Evolutionary conservation across 805 yeast species (phyloP), one percentile per base, ranked within the genome.

Genomic region (Komagataella pseudopastoris): DNA sequence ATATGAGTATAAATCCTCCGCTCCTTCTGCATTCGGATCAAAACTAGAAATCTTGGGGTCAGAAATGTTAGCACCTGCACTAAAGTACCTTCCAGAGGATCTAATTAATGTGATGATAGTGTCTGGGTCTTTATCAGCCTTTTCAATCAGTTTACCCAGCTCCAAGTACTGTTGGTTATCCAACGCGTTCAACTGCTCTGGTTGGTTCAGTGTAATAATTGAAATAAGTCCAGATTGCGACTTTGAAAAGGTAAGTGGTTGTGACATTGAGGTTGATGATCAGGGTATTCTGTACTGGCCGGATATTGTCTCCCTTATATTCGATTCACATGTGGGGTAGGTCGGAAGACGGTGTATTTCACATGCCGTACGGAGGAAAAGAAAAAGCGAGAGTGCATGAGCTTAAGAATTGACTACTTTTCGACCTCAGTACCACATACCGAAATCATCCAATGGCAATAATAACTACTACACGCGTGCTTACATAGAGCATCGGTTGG

Each of bases 61-160:
- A 2, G 53, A 17, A 43, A 85, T 77, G 61, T 88, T 82, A 18
- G 96, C 96, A 23, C 96, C 96, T 6, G 95, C 85, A 23, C 88
- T 80, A 64, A 88, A 88, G 63, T 76, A 85, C 52, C 83, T 71
- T 0, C 96, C 96, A 0, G 84, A 71, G 39, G 88, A 74, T 60
- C 79, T 81, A 49, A 88, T 65, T 49, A 85, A 68, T 1, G 96
- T 88, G 22, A 79, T 74, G 6, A 75, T 60, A 0, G 91, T 81
- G 18, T 71, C 69, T 22, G 78, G 78, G 52, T 85, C 82, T 4
- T 67, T 62, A 53, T 85, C 82, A 0, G 95, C 89, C 53, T 71
- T 61, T 56, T 79, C 79, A 10, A 88, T 66, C 10, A 75, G 67
- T 52, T 76, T 71, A 1, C 83, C 87, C 50, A 88, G 64, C 51